phyloP scores from a whole-genome alignment of 306 rosid genomes.

The Castanea crenata region DNA sequence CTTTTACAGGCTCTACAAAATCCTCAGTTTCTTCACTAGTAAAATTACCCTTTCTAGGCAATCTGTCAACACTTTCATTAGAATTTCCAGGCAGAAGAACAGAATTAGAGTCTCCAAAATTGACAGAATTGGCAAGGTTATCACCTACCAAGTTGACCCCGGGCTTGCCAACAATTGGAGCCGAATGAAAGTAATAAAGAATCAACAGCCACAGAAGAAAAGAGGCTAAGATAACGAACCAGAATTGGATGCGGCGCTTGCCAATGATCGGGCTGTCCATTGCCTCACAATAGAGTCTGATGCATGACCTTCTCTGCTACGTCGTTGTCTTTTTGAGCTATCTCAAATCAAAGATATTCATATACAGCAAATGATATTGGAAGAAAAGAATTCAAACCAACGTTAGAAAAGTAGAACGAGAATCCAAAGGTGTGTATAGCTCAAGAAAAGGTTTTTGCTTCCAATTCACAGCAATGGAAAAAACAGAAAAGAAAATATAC shows the following conservation, averaged over 20 bases:
- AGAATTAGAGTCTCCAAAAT: neutral
- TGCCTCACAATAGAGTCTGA: neutral
- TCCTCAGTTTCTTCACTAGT: neutral
- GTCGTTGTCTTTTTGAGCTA: neutral
- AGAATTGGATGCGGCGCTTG: slow-evolving; percentile 9
- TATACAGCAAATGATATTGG: neutral
- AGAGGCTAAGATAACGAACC: slow-evolving; percentile 31
- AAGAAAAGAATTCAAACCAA: neutral
- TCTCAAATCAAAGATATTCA: neutral
- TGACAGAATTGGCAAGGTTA: neutral
- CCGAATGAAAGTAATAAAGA: slow-evolving; percentile 16
- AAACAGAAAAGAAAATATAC: neutral
- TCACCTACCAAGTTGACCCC: neutral
- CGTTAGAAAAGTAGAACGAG: neutral
- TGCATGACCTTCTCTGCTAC: neutral
- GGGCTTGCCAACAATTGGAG: neutral
- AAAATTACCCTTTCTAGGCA: neutral
- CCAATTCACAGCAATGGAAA: neutral
- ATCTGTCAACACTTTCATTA: neutral
- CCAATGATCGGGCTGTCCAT: slow-evolving; percentile 9
- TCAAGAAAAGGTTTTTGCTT: neutral
- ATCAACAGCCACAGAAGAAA: slow-evolving; percentile 28
- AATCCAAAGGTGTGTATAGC: neutral
- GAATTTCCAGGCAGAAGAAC: neutral
- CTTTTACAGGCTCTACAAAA: neutral